These are phyloP conservation scores for Carpinus fangiana DNA, from an alignment of 306 rosid species.

Conservation along the genomic window DNA sequence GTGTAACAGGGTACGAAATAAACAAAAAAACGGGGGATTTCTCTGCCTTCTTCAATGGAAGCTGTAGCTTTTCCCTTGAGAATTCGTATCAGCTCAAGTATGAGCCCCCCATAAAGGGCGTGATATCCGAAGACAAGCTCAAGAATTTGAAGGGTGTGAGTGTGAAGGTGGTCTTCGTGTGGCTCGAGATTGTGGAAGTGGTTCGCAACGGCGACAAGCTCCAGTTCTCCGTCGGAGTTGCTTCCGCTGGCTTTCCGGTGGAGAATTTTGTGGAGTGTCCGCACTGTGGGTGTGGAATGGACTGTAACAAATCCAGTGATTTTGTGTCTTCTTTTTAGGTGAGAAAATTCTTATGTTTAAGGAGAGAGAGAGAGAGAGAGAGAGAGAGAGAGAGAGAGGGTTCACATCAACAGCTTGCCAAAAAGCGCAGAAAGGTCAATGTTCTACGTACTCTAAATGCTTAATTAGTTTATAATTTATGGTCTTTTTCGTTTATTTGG, in stretches of 20 bases:
- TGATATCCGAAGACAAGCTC: conserved; percentile 44
- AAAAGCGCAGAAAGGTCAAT: not conserved
- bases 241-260: conserved; percentile 38
- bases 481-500: not conserved
- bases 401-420: not conserved
- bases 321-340: conserved; percentile 10
- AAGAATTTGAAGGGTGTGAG: conserved; percentile 44
- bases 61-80: conserved; percentile 41
- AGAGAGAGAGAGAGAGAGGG: too few species aligned
- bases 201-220: conserved; percentile 30
- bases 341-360: not conserved
- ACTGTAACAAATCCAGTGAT: conserved; percentile 1
- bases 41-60: conserved; percentile 29
- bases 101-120: conserved; percentile 44
- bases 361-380: too few species aligned
- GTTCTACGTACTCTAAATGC: not conserved
- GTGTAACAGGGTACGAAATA: conserved; percentile 47
- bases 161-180: conserved; percentile 51
- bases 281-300: conserved; percentile 63
- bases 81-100: conserved; percentile 40
- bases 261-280: conserved; percentile 51
- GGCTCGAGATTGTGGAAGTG: conserved; percentile 62
- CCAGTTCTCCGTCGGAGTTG: conserved; percentile 54
- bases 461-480: not conserved
- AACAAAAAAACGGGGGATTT: conserved; percentile 48